phyloP scores from a whole-genome alignment of 2,329 filamentous ascomycete species.

The Curvularia spicifera region DNA sequence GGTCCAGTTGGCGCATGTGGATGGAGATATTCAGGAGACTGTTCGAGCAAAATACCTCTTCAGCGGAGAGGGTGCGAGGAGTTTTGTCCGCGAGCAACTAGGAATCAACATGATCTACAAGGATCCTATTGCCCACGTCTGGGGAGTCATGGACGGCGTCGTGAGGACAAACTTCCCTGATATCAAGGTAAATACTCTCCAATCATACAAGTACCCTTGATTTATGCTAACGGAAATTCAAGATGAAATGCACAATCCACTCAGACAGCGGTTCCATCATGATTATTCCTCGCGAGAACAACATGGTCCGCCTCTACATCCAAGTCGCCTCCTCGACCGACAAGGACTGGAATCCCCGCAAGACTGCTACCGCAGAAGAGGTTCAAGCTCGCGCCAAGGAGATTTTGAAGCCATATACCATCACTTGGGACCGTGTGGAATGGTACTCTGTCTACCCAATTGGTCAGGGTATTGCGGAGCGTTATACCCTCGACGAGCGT shows the following conservation, averaged over 20 bases:
- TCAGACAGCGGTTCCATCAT: conserved; percentile 69
- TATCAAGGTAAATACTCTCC: conserved; percentile 57
- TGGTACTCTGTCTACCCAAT: conserved; percentile 72
- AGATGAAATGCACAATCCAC: conserved; percentile 73
- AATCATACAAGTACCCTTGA: background rate
- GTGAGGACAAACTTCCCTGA: conserved; percentile 68
- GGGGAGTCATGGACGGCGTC: conserved; percentile 72
- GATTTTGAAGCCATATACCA: conserved; percentile 65
- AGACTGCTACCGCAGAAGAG: conserved; percentile 64
- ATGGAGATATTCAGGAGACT: conserved; percentile 73
- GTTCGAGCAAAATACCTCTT: conserved; percentile 68
- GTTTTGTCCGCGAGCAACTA: conserved; percentile 67
- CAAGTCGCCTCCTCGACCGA: conserved; percentile 69
- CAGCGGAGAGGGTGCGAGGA: conserved; percentile 67
- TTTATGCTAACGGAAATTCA: conserved; percentile 33
- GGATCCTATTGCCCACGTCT: conserved; percentile 68
- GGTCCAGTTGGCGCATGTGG: conserved; percentile 77
- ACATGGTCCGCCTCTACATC: conserved; percentile 62
- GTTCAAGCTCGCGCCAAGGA: conserved; percentile 64
- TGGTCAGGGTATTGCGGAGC: conserved; percentile 69
- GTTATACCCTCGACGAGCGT: conserved; percentile 68
- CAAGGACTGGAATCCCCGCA: conserved; percentile 66
- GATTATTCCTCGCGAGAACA: conserved; percentile 64
- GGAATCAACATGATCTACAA: conserved; percentile 70
- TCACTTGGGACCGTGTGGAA: conserved; percentile 69